Percentiles rank a stretch among this genome's conserved stretches.
Conservation (phyloP, 768 basidiomycete genomes). For the Boletus tylopilopsis region DNA sequence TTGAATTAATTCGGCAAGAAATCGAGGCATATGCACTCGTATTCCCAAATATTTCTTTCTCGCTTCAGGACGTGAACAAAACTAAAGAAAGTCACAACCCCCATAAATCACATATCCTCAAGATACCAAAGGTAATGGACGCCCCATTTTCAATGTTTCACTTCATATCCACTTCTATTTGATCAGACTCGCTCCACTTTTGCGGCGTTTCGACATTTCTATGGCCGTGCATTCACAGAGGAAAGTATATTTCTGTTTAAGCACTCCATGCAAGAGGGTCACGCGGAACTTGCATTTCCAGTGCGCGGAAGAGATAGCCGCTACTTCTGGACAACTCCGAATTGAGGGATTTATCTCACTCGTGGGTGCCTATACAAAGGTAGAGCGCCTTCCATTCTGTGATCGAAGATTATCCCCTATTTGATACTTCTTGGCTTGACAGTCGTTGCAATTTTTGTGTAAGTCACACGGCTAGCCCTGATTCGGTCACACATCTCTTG, state of each 20-base stretch:
- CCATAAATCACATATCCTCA: constrained; percentile 46
- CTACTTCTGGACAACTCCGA: constrained; percentile 44
- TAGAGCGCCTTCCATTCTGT: constrained; percentile 26
- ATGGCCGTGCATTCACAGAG: constrained; percentile 68
- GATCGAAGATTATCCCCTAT: constrained; percentile 16
- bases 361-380: constrained; percentile 71
- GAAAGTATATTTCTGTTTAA: constrained; percentile 37
- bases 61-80: constrained; percentile 53
- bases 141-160: constrained; percentile 9
- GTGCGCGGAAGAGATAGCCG: constrained; percentile 66
- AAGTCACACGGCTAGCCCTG: constrained; percentile 23
- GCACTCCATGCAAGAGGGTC: constrained; percentile 1
- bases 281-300: constrained; percentile 30
- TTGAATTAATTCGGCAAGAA: constrained; percentile 67
- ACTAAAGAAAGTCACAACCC: constrained; percentile 30
- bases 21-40: constrained; percentile 71
- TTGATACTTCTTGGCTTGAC: constrained; percentile 21
- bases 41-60: constrained; percentile 67
- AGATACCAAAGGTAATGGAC: constrained; percentile 60
- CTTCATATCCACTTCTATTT: constrained; percentile 17
- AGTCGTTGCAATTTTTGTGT: constrained; percentile 92
- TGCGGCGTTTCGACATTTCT: constrained; percentile 66
- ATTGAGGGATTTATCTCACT: constrained; percentile 85
- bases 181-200: constrained; percentile 57
- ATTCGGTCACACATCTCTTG: constrained; percentile 1